A percentile compares a stretch with the other conserved stretches of the same genome.
phyloP scores from a whole-genome alignment of 2,329 filamentous ascomycete genomes.

The Talaromyces sp. region DNA sequence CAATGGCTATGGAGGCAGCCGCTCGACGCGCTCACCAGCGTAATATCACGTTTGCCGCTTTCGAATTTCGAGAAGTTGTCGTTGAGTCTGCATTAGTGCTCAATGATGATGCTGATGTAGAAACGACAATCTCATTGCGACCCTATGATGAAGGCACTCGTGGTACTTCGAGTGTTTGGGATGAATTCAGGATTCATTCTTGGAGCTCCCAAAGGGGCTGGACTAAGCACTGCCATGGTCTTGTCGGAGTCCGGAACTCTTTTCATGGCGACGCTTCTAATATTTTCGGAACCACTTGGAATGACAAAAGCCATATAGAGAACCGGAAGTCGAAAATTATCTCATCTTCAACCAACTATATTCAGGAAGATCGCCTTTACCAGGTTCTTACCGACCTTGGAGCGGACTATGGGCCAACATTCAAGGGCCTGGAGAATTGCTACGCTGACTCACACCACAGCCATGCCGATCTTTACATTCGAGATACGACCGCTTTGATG shows the following conservation, averaged over 20 bases:
- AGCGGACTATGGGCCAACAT: slow-evolving; percentile 51
- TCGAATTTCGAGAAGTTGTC: slow-evolving; percentile 49
- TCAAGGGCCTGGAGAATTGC: slow-evolving; percentile 52
- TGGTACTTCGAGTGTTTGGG: slow-evolving; percentile 29
- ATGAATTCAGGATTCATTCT: slow-evolving; percentile 29
- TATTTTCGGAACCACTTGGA: not conserved
- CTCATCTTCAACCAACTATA: slow-evolving; percentile 18
- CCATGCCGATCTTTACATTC: slow-evolving; percentile 37
- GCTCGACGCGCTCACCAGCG: slow-evolving; percentile 26
- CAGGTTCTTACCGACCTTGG: slow-evolving; percentile 46
- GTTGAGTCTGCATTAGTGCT: slow-evolving; percentile 50
- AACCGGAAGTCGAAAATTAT: not conserved
- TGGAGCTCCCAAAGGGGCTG: slow-evolving; percentile 28
- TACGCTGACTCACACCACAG: slow-evolving; percentile 33
- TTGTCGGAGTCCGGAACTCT: slow-evolving; percentile 25
- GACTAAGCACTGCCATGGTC: slow-evolving; percentile 28
- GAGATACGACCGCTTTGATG: slow-evolving; percentile 48
- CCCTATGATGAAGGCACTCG: slow-evolving; percentile 37
- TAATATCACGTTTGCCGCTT: slow-evolving; percentile 39
- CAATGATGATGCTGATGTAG: slow-evolving; percentile 47
- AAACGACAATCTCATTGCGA: slow-evolving; percentile 50
- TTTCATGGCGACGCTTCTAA: slow-evolving; percentile 21
- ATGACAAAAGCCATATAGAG: not conserved
- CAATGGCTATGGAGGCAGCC: slow-evolving; percentile 35
- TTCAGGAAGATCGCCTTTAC: slow-evolving; percentile 45